phyloP scores from a whole-genome alignment of 345 rosid species.

The Lumnitzera racemosa region DNA sequence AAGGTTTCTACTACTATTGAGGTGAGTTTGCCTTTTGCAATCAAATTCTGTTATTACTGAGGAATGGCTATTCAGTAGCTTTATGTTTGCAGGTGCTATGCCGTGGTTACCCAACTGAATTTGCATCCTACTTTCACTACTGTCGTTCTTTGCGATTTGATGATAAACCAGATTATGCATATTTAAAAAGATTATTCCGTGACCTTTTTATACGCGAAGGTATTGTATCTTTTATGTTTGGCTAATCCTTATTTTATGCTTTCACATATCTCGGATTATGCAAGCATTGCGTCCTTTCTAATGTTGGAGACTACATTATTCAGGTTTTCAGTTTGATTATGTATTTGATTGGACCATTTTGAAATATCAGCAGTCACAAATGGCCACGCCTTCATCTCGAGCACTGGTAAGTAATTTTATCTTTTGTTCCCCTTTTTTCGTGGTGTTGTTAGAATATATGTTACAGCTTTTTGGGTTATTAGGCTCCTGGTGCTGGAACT shows the following conservation, averaged over 20 bases:
- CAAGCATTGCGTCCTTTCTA: background rate
- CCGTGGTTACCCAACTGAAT: slow-evolving; percentile 94
- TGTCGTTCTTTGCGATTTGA: slow-evolving; percentile 63
- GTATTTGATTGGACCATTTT: slow-evolving; percentile 98
- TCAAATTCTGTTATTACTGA: background rate
- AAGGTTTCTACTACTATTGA: slow-evolving; percentile 88
- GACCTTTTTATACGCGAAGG: slow-evolving; percentile 81
- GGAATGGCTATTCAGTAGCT: background rate
- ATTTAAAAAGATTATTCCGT: slow-evolving; percentile 59
- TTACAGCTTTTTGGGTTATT: slow-evolving; percentile 13
- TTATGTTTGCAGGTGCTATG: slow-evolving; percentile 55
- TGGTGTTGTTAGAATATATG: slow-evolving; percentile 3
- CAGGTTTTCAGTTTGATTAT: slow-evolving; percentile 95
- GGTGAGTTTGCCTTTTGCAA: slow-evolving; percentile 20
- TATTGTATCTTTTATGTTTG: slow-evolving; percentile 8
- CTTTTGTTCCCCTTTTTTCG: background rate
- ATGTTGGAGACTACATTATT: background rate
- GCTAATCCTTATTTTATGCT: too few relatives aligned
- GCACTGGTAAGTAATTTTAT: slow-evolving; percentile 35
- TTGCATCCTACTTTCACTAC: slow-evolving; percentile 91
- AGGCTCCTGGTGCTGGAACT: slow-evolving; percentile 73
- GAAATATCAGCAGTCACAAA: slow-evolving; percentile 94
- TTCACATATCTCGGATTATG: too few relatives aligned
- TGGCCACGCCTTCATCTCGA: slow-evolving; percentile 70
- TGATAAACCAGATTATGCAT: slow-evolving; percentile 72